Percentiles rank a stretch among this genome's conserved stretches.
phyloP scores from a whole-genome alignment of 1,284 basidiomycete genomes.

The Tilletia indica region DNA sequence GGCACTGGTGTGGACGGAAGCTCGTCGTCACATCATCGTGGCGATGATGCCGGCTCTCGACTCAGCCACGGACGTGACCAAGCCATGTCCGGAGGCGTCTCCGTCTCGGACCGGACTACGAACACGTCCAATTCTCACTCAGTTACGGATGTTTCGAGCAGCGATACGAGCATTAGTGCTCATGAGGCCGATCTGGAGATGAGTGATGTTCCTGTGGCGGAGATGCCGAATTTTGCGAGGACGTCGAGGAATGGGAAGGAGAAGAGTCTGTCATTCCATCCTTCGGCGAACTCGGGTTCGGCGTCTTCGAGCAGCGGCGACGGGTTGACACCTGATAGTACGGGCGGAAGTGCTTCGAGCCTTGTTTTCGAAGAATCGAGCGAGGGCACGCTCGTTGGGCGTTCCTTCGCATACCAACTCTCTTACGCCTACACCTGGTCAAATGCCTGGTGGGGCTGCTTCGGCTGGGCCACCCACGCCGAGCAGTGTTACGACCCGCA shows the following conservation, averaged over 20 bases:
- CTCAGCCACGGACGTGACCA: not conserved
- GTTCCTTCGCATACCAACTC: constrained; percentile 1
- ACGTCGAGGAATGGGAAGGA: not conserved
- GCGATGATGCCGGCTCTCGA: not conserved
- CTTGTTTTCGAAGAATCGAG: not conserved
- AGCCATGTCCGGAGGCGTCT: not conserved
- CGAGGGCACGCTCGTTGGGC: constrained; percentile 1
- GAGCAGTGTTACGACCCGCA: constrained; percentile 23
- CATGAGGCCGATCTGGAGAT: not conserved
- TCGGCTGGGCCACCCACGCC: not conserved
- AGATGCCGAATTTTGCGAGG: not conserved
- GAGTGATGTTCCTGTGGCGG: not conserved
- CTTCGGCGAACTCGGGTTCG: not conserved
- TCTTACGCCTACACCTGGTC: not conserved
- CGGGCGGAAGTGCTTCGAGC: not conserved
- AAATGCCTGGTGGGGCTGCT: not conserved
- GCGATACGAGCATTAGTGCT: constrained; percentile 7
- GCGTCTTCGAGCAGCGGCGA: not conserved
- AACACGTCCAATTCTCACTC: not conserved
- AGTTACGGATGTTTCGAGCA: constrained; percentile 5
- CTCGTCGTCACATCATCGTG: not conserved
- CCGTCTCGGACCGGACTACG: constrained; percentile 11
- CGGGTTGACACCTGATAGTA: not conserved
- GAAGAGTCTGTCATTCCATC: no score
- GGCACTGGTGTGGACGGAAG: not conserved